Evolutionary conservation across 805 yeast species (phyloP).

Genomic region (Kazachstania martiniae): DNA sequence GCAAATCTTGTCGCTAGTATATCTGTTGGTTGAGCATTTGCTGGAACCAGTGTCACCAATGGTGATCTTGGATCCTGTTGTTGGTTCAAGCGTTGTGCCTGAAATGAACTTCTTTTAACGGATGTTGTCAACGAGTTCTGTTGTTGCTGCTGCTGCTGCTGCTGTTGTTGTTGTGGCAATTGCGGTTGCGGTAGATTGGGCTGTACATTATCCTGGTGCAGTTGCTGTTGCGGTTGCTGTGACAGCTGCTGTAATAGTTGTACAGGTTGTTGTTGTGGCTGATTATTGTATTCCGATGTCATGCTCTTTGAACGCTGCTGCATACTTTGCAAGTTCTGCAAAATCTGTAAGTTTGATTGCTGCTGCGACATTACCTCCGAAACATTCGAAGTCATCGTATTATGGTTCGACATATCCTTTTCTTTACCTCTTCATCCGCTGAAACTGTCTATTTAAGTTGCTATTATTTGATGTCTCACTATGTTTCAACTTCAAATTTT

Average conservation of each 20-base stretch:
- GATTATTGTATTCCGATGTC: conserved; percentile 19
- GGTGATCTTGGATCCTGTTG: conserved; percentile 40
- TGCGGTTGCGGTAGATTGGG: conserved; percentile 2
- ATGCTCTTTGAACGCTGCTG: conserved; percentile 36
- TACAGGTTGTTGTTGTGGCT: conserved; percentile 1
- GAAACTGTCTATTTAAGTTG: too few species aligned
- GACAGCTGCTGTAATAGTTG: conserved; percentile 2
- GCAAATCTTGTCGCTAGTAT: conserved; percentile 71
- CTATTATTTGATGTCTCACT: too few species aligned
- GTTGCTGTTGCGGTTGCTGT: conserved; percentile 9
- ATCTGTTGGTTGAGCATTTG: conserved; percentile 72
- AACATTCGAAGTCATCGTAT: conserved; percentile 29
- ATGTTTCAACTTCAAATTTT: too few species aligned
- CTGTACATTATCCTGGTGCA: conserved; percentile 2
- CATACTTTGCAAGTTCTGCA: conserved; percentile 35
- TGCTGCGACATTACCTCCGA: conserved; percentile 34
- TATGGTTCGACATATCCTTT: conserved; percentile 29
- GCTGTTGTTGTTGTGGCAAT: conserved; percentile 6
- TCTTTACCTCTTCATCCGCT: too few species aligned
- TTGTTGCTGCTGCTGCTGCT: conserved; percentile 4
- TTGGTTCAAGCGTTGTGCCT: conserved; percentile 5
- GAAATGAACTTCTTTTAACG: conserved; percentile 7
- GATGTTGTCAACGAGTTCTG: conserved; percentile 11
- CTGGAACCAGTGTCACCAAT: conserved; percentile 40
- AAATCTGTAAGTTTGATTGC: conserved; percentile 36